A percentile compares a stretch with the other conserved stretches of the same genome.
These are phyloP conservation scores for Aspergillus fumigatus DNA, from an alignment of 2,329 filamentous ascomycete genomes.

Conservation along the genomic window DNA sequence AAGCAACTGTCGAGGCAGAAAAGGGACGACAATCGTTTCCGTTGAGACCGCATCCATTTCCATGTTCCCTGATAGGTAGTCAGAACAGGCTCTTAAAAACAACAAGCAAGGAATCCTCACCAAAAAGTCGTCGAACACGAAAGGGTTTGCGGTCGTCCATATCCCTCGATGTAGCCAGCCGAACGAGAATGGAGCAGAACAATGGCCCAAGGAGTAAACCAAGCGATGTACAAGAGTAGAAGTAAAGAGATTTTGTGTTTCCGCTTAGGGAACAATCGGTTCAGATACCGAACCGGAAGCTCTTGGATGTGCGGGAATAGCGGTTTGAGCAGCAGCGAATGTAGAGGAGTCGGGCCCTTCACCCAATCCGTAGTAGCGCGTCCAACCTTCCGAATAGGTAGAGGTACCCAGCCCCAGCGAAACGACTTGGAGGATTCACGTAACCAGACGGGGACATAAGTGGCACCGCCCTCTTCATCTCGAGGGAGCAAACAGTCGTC, in stretches of 20 bases:
- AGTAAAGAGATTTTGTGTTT: conserved; percentile 43
- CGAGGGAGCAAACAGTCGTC: conserved; percentile 27
- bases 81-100: background rate
- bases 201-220: conserved; percentile 46
- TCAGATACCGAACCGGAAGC: conserved; percentile 41
- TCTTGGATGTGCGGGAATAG: conserved; percentile 45
- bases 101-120: conserved; percentile 21
- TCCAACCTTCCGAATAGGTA: conserved; percentile 41
- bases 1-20: conserved; percentile 47
- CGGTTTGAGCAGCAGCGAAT: conserved; percentile 42
- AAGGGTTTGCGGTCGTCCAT: conserved; percentile 42
- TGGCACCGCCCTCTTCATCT: conserved; percentile 23
- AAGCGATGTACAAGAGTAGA: conserved; percentile 40
- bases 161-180: conserved; percentile 46
- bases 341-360: conserved; percentile 45
- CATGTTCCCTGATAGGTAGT: conserved; percentile 29
- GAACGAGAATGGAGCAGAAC: conserved; percentile 43
- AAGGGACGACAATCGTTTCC: conserved; percentile 55
- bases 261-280: conserved; percentile 43
- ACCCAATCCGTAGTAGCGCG: conserved; percentile 43
- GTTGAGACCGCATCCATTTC: conserved; percentile 50
- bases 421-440: conserved; percentile 45
- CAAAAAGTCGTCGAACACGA: conserved; percentile 46
- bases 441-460: conserved; percentile 43
- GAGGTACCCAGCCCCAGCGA: conserved; percentile 46